A percentile compares a stretch with the other conserved stretches of the same genome.
Conservation (phyloP, 1,139 yeast genomes). For the Torulaspora globosa region DNA sequence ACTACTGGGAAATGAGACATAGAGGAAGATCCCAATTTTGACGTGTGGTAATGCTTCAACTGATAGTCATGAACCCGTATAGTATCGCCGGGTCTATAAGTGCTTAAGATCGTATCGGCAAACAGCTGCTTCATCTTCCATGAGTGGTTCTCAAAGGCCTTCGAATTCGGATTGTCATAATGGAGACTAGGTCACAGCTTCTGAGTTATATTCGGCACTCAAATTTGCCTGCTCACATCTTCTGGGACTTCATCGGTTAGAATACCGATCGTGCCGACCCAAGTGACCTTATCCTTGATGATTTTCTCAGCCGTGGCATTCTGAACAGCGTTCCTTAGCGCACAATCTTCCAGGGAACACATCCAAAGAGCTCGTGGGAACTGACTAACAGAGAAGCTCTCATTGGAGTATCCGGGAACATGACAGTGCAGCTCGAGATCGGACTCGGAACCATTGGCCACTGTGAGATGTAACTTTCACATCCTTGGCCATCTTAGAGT, state of each 20-base stretch:
- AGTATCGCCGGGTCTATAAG: conserved; percentile 63
- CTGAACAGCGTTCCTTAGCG: conserved; percentile 78
- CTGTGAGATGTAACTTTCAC: conserved; percentile 12
- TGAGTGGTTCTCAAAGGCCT: conserved; percentile 92
- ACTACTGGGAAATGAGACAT: conserved; percentile 91
- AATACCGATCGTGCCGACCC: conserved; percentile 91
- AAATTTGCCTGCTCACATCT: conserved; percentile 51
- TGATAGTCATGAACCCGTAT: conserved; percentile 97
- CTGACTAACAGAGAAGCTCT: conserved; percentile 43
- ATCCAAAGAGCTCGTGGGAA: conserved; percentile 56
- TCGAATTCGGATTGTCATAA: conserved; percentile 88
- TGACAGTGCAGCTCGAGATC: conserved; percentile 28
- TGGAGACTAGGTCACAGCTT: conserved; percentile 90
- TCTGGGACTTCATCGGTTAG: conserved; percentile 79
- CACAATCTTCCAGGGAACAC: conserved; percentile 75
- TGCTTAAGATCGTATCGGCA: conserved; percentile 68
- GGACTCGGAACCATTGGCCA: conserved; percentile 21
- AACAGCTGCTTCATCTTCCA: conserved; percentile 76
- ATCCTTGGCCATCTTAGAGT: conserved; percentile 15
- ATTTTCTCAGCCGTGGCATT: conserved; percentile 50
- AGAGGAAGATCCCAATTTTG: conserved; percentile 85
- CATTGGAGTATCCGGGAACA: conserved; percentile 63
- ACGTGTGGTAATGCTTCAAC: conserved; percentile 73
- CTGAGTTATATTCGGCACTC: conserved; percentile 50
- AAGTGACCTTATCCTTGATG: conserved; percentile 48